Evolutionary conservation across 371 early-diverging fungal genomes (phyloP).

Genomic region (Lichtheimia hyalospora): DNA sequence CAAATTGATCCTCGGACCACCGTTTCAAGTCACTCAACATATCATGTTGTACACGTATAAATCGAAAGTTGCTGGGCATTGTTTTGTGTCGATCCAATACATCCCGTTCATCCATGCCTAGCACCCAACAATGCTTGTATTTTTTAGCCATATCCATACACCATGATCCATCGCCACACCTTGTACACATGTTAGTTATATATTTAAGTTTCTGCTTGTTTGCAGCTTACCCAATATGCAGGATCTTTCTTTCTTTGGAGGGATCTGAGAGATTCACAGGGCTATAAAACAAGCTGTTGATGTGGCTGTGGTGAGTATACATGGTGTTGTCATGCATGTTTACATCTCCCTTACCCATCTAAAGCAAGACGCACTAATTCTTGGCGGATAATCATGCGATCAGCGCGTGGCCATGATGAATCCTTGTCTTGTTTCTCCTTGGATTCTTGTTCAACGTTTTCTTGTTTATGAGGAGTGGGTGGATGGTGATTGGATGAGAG

Average conservation of each 20-base stretch:
- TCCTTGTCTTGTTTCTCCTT: background rate
- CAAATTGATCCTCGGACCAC: conserved; percentile 34
- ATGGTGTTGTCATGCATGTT: background rate
- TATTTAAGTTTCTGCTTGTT: background rate
- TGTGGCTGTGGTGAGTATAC: background rate
- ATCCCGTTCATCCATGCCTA: conserved; percentile 17
- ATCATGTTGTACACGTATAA: conserved; percentile 18
- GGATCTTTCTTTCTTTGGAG: conserved; percentile 6
- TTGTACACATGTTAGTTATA: background rate
- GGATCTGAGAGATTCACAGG: conserved; percentile 11
- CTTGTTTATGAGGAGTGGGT: no score
- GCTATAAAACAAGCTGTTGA: conserved; percentile 13
- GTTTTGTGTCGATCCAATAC: conserved; percentile 4
- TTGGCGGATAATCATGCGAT: conserved; percentile 22
- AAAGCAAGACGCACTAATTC: conserved; percentile 22
- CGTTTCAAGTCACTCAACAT: conserved; percentile 27
- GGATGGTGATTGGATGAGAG: background rate
- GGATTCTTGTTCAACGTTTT: no score
- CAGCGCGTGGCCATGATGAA: conserved; percentile 15
- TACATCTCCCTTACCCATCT: conserved; percentile 14
- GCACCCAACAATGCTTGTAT: conserved; percentile 14
- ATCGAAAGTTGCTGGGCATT: conserved; percentile 24
- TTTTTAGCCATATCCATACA: conserved; percentile 16
- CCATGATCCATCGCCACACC: conserved; percentile 22
- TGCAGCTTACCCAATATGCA: conserved; percentile 19